Percentiles rank a stretch among this genome's conserved stretches.
Evolutionary conservation across 176 grass and related monocot genomes (phyloP).

Genomic region (Eragrostis nindensis): DNA sequence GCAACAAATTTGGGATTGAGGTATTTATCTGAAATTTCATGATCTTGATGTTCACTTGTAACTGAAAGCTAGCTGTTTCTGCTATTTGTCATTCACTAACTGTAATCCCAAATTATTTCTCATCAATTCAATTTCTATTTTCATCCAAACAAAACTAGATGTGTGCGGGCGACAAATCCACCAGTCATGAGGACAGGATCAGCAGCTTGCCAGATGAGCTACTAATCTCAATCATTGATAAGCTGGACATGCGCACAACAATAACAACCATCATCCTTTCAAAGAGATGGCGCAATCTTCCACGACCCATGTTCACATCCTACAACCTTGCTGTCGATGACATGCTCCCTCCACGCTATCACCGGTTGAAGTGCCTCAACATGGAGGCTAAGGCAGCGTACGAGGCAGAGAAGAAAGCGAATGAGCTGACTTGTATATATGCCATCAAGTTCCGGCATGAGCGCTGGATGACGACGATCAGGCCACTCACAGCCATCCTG

Average conservation of each 20-base stretch:
- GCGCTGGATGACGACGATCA: constrained; percentile 12
- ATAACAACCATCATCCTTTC: constrained; percentile 19
- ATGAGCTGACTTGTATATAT: not conserved
- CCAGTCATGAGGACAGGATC: constrained; percentile 8
- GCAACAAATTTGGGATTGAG: not conserved
- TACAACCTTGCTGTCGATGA: constrained; percentile 34
- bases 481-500: not conserved
- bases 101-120: not conserved
- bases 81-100: not conserved
- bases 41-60: not conserved
- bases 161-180: not conserved
- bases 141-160: not conserved
- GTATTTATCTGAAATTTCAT: not conserved
- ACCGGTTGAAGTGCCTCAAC: constrained; percentile 9
- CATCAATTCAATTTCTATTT: not conserved
- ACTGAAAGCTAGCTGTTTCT: not conserved
- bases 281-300: constrained; percentile 30
- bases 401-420: constrained; percentile 1
- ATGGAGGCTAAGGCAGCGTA: constrained; percentile 5
- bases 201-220: constrained; percentile 23
- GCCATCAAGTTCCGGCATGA: not conserved
- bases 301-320: not conserved
- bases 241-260: constrained; percentile 9
- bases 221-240: constrained; percentile 6
- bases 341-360: constrained; percentile 23